phyloP scores from a whole-genome alignment of 2,329 filamentous ascomycete species.

The Penicillium psychrosexuale region DNA sequence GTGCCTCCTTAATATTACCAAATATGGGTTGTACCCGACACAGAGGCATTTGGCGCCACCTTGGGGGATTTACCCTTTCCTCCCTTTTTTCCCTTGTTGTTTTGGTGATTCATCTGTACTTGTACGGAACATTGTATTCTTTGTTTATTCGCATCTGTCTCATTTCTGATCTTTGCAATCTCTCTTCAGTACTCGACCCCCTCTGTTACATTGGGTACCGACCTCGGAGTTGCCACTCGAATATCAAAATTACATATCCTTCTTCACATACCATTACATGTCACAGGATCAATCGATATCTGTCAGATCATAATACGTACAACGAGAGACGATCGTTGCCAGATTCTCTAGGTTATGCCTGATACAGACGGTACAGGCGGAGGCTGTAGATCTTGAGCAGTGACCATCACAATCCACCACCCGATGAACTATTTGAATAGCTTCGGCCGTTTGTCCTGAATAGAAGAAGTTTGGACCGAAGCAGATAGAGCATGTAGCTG shows the following conservation, averaged over 20 bases:
- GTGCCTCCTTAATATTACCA: slow-evolving; percentile 30
- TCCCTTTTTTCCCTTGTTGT: slow-evolving; percentile 6
- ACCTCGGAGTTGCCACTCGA: slow-evolving; percentile 4
- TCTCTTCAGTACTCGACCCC: neutral
- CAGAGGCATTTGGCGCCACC: slow-evolving; percentile 17
- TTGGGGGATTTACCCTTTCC: slow-evolving; percentile 13
- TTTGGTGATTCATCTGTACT: neutral
- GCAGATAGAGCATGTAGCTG: neutral
- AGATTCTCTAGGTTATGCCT: neutral
- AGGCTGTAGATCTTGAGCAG: slow-evolving; percentile 10
- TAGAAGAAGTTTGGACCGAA: neutral
- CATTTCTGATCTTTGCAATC: neutral
- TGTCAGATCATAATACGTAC: neutral
- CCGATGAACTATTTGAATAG: slow-evolving; percentile 9
- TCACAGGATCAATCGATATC: neutral
- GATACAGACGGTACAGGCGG: slow-evolving; percentile 4
- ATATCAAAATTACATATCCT: neutral
- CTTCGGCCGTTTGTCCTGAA: slow-evolving; percentile 7
- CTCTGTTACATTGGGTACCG: slow-evolving; percentile 3
- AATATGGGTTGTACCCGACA: slow-evolving; percentile 17
- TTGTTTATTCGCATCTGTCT: slow-evolving; percentile 6
- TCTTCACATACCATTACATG: slow-evolving; percentile 6
- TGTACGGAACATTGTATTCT: slow-evolving; percentile 8
- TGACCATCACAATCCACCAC: slow-evolving; percentile 9
- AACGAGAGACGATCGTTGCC: slow-evolving; percentile 1